Percentiles rank a stretch among this genome's conserved stretches.
These are phyloP conservation scores for Circinella umbellata DNA, from an alignment of 371 early-diverging fungal species.

Conservation along the genomic window DNA sequence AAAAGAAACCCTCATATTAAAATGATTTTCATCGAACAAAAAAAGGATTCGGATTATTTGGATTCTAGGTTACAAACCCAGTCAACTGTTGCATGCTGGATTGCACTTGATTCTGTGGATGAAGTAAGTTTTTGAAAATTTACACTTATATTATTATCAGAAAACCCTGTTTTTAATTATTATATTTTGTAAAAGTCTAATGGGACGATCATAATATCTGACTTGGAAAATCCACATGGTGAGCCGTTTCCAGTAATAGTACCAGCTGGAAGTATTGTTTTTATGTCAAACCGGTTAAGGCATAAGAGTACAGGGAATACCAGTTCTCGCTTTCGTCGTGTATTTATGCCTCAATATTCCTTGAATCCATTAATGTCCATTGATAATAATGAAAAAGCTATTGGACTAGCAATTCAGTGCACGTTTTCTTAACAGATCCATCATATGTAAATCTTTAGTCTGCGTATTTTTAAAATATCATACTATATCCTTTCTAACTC, in stretches of 20 bases:
- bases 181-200: constrained; percentile 14
- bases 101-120: constrained; percentile 48
- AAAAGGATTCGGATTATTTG: constrained; percentile 49
- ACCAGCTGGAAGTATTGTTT: constrained; percentile 55
- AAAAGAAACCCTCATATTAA: neutral
- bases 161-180: neutral
- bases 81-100: constrained; percentile 60
- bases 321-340: constrained; percentile 41
- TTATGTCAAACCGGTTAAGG: constrained; percentile 56
- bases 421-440: neutral
- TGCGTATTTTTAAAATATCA: no score
- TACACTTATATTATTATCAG: no score
- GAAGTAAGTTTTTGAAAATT: constrained; percentile 11
- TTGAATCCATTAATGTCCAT: constrained; percentile 10
- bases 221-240: constrained; percentile 20
- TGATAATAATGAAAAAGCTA: neutral
- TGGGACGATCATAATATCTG: constrained; percentile 39
- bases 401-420: constrained; percentile 15
- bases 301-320: constrained; percentile 61
- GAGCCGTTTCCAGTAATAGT: constrained; percentile 14
- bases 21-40: no score
- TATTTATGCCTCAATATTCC: constrained; percentile 66
- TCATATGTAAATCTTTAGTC: no score
- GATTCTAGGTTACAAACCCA: constrained; percentile 26
- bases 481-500: no score